Percentiles rank a stretch among this genome's conserved stretches.
These are phyloP conservation scores for Tolypocladium tundrense DNA, from an alignment of 2,329 filamentous ascomycete species.

Conservation along the genomic window DNA sequence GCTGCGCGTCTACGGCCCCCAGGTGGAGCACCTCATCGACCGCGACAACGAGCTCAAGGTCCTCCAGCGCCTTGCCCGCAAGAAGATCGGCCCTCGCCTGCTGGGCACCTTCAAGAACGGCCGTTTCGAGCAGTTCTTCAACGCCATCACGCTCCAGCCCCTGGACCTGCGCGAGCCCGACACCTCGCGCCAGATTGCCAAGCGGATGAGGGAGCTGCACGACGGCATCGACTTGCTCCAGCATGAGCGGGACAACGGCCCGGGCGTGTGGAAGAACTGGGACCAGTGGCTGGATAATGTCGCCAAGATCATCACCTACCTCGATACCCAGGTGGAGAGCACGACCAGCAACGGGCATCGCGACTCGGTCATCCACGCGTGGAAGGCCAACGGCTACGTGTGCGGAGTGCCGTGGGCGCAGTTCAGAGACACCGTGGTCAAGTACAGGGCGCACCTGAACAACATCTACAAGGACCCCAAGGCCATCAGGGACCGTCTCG, in stretches of 20 bases:
- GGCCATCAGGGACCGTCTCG: conserved; percentile 61
- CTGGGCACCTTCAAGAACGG: conserved; percentile 91
- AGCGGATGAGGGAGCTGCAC: conserved; percentile 93
- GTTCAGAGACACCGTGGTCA: conserved; percentile 66
- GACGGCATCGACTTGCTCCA: conserved; percentile 82
- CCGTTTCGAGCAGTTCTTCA: conserved; percentile 89
- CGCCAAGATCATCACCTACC: conserved; percentile 43
- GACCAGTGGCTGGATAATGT: conserved; percentile 75
- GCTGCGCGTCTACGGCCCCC: conserved; percentile 84
- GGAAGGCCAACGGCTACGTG: conserved; percentile 63
- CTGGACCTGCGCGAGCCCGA: conserved; percentile 69
- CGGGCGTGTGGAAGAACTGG: conserved; percentile 87
- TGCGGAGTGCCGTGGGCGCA: conserved; percentile 75
- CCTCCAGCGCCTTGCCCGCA: conserved; percentile 72
- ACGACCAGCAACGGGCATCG: conserved; percentile 14
- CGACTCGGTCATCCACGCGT: conserved; percentile 31
- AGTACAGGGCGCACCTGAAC: conserved; percentile 67
- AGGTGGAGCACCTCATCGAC: conserved; percentile 93
- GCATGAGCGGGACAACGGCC: conserved; percentile 66
- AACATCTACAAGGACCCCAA: conserved; percentile 57
- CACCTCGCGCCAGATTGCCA: conserved; percentile 86
- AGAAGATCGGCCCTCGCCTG: conserved; percentile 85
- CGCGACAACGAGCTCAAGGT: conserved; percentile 83
- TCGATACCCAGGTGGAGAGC: conserved; percentile 48
- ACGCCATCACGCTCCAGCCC: conserved; percentile 70